phyloP scores from a whole-genome alignment of 768 basidiomycete species.

The Pulveroboletus frians region DNA sequence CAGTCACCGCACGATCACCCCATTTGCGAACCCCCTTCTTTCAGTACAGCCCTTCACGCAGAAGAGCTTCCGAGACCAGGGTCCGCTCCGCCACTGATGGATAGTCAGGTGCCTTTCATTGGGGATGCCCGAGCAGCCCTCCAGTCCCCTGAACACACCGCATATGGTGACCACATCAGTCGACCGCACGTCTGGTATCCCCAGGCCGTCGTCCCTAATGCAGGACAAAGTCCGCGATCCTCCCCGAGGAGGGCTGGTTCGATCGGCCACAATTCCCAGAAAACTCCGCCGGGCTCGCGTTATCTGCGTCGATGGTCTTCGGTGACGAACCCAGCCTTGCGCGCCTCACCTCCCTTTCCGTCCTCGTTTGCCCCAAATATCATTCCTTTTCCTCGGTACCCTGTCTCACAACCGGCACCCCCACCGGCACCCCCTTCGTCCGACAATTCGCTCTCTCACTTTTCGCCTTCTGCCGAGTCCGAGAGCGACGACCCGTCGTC shows the following conservation, averaged over 20 bases:
- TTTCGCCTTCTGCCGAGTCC: conserved; percentile 22
- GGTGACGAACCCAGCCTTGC: conserved; percentile 25
- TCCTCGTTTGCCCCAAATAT: conserved; percentile 9
- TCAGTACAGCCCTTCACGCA: conserved; percentile 20
- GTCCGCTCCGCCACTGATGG: conserved; percentile 28
- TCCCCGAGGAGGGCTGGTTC: conserved; percentile 29
- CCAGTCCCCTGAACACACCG: conserved; percentile 11
- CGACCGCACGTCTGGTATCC: conserved; percentile 20
- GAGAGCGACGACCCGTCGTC: conserved; percentile 18
- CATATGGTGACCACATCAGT: conserved; percentile 13
- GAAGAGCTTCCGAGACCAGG: conserved; percentile 25
- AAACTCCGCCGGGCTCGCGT: conserved; percentile 26
- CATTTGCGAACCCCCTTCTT: conserved; percentile 24
- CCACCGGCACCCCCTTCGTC: background rate
- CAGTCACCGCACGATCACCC: conserved; percentile 28
- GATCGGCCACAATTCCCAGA: conserved; percentile 29
- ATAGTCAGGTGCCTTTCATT: conserved; percentile 25
- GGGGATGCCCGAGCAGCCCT: conserved; percentile 25
- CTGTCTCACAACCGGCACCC: background rate
- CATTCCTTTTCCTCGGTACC: conserved; percentile 19
- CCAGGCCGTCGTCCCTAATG: conserved; percentile 11
- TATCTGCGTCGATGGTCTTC: conserved; percentile 31
- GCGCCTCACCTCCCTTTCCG: conserved; percentile 17
- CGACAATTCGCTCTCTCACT: conserved; percentile 10
- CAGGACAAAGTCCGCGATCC: conserved; percentile 30